Evolutionary conservation across 345 rosid species (phyloP).

Genomic region (Crucihimalaya himalaica): DNA sequence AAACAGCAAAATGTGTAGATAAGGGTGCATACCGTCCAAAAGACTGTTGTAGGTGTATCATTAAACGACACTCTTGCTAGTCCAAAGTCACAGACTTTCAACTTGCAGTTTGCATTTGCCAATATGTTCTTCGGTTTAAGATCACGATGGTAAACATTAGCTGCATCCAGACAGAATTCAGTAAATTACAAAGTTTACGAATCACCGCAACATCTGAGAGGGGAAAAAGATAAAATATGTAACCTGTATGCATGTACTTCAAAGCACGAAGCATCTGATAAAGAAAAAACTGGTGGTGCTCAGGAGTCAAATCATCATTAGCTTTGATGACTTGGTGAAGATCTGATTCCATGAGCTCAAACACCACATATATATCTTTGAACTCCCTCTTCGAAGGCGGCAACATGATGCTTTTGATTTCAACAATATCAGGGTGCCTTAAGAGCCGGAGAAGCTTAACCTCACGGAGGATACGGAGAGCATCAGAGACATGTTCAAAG

Average conservation of each 20-base stretch:
- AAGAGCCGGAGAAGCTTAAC: constrained; percentile 90
- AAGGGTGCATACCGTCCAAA: constrained; percentile 78
- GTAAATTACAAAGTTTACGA: constrained; percentile 9
- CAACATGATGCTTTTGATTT: constrained; percentile 89
- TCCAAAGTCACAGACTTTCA: constrained; percentile 96
- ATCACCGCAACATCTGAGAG: not conserved
- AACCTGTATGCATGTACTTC: constrained; percentile 98
- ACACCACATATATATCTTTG: constrained; percentile 87
- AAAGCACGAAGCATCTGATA: constrained; percentile 97
- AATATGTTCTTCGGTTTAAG: constrained; percentile 96
- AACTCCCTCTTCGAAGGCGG: constrained; percentile 96
- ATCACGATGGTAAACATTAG: constrained; percentile 96
- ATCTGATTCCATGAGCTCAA: constrained; percentile 99
- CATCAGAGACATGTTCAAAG: constrained; percentile 90
- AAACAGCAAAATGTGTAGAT: not conserved
- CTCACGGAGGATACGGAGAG: constrained; percentile 83
- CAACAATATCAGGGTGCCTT: constrained; percentile 93
- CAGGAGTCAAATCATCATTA: constrained; percentile 93
- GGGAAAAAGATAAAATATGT: not conserved
- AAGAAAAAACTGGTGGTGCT: constrained; percentile 96
- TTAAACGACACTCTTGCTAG: constrained; percentile 89
- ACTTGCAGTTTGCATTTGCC: constrained; percentile 97
- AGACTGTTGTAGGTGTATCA: constrained; percentile 85
- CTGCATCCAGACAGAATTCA: constrained; percentile 52
- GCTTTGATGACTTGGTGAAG: constrained; percentile 98